These are phyloP conservation scores for Glycyrrhiza uralensis DNA, from an alignment of 306 rosid species.

Conservation along the genomic window DNA sequence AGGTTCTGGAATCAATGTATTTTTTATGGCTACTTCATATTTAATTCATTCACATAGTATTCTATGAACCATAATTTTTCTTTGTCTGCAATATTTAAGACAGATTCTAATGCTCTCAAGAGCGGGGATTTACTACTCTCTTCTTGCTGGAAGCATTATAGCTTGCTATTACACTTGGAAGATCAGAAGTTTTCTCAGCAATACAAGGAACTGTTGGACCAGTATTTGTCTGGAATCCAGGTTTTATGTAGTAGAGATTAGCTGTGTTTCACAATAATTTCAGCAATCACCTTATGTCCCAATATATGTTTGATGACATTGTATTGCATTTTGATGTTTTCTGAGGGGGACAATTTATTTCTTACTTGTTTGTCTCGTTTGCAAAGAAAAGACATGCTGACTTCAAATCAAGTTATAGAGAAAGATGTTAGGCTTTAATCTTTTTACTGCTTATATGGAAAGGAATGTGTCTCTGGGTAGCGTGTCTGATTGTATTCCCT, in stretches of 20 bases:
- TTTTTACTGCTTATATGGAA: neutral
- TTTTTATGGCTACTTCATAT: conserved; percentile 17
- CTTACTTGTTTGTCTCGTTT: neutral
- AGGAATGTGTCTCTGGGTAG: neutral
- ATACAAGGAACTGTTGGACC: conserved; percentile 73
- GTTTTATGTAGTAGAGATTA: conserved; percentile 37
- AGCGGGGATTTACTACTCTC: conserved; percentile 68
- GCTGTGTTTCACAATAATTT: conserved; percentile 9
- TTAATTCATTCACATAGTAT: conserved; percentile 21
- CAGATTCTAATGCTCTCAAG: conserved; percentile 59
- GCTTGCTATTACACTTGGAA: conserved; percentile 69
- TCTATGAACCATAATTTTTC: conserved; percentile 29
- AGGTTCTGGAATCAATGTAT: conserved; percentile 54
- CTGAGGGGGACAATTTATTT: neutral
- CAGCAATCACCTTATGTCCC: neutral
- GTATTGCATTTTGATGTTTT: conserved; percentile 5
- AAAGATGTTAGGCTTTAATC: neutral
- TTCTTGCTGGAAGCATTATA: conserved; percentile 99
- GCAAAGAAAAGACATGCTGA: neutral
- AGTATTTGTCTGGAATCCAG: conserved; percentile 87
- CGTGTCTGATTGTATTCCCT: neutral
- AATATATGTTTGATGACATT: conserved; percentile 3
- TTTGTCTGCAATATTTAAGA: conserved; percentile 42
- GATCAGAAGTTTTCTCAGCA: conserved; percentile 54
- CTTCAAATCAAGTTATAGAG: neutral